Evolutionary conservation across 768 basidiomycete species (phyloP).

Genomic region (Pulveroboletus sp.): DNA sequence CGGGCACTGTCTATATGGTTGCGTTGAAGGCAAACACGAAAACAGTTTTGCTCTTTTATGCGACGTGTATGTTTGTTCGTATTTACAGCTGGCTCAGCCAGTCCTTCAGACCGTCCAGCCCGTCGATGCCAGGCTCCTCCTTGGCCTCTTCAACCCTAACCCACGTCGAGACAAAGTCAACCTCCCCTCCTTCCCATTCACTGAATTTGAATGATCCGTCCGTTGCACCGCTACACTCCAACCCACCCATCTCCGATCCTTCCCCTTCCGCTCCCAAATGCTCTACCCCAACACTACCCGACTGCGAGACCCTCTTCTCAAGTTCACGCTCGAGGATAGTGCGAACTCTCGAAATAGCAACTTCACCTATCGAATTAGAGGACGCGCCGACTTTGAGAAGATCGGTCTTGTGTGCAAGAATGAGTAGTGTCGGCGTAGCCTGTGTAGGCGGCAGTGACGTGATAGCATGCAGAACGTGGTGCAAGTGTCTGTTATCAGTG

Average conservation of each 20-base stretch:
- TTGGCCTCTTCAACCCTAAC: conserved; percentile 33
- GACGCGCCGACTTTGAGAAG: conserved; percentile 49
- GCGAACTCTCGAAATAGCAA: conserved; percentile 67
- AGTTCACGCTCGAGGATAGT: conserved; percentile 81
- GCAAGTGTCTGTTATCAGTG: conserved; percentile 55
- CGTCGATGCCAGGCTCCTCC: conserved; percentile 32
- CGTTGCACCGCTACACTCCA: conserved; percentile 59
- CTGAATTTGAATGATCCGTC: conserved; percentile 64
- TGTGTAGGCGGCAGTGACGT: conserved; percentile 72
- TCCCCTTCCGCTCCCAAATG: conserved; percentile 69
- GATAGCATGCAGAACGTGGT: conserved; percentile 63
- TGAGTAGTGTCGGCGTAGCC: conserved; percentile 52
- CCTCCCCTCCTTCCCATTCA: conserved; percentile 84
- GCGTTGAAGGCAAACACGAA: conserved; percentile 34
- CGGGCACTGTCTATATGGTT: conserved; percentile 74
- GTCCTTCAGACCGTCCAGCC: conserved; percentile 41
- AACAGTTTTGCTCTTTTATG: conserved; percentile 12
- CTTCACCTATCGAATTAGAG: conserved; percentile 34
- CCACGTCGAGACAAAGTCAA: conserved; percentile 61
- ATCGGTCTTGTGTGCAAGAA: conserved; percentile 78
- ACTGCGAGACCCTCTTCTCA: conserved; percentile 66
- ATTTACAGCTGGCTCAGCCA: conserved; percentile 45
- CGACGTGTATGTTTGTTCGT: conserved; percentile 23
- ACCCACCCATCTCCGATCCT: conserved; percentile 61
- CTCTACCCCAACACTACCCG: conserved; percentile 65